Conservation (phyloP, 208 protist species). For the Balamuthia mandrillaris region DNA sequence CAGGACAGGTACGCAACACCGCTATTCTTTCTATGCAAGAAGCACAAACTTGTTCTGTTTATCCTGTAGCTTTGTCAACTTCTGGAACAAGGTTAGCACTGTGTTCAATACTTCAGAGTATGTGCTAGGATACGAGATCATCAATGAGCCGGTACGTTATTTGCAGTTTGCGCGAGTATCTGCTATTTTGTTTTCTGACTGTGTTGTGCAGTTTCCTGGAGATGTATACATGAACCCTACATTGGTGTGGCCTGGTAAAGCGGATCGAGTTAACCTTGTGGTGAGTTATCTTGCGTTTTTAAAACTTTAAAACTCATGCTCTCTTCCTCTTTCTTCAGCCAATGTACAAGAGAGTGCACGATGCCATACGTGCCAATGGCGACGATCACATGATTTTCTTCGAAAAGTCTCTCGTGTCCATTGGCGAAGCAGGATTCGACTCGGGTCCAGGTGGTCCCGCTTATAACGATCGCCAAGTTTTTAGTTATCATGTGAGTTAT, state of each 20-base stretch:
- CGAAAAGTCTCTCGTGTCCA: conserved; percentile 39
- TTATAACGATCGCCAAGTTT: conserved; percentile 62
- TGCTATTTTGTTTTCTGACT: not conserved
- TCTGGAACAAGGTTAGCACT: conserved; percentile 37
- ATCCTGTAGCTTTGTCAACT: not conserved
- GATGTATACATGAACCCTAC: conserved; percentile 36
- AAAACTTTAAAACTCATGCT: no score
- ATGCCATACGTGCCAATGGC: conserved; percentile 54
- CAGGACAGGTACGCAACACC: not conserved
- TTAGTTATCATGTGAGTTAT: conserved; percentile 40
- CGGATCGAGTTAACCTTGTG: conserved; percentile 9
- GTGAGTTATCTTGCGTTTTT: not conserved
- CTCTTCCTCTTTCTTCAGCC: conserved; percentile 45
- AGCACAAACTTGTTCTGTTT: not conserved
- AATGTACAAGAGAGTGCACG: conserved; percentile 52
- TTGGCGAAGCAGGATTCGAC: conserved; percentile 24
- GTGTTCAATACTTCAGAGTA: conserved; percentile 38
- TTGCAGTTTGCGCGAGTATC: not conserved
- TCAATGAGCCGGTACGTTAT: conserved; percentile 61
- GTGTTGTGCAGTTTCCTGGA: conserved; percentile 35
- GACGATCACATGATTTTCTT: conserved; percentile 54
- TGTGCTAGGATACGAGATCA: conserved; percentile 63
- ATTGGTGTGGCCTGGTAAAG: conserved; percentile 9
- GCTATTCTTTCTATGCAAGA: not conserved
- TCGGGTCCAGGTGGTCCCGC: conserved; percentile 48